Percentiles rank a stretch among this genome's conserved stretches.
Evolutionary conservation across 768 basidiomycete species (phyloP).

Genomic region (Naganishia onofrii): DNA sequence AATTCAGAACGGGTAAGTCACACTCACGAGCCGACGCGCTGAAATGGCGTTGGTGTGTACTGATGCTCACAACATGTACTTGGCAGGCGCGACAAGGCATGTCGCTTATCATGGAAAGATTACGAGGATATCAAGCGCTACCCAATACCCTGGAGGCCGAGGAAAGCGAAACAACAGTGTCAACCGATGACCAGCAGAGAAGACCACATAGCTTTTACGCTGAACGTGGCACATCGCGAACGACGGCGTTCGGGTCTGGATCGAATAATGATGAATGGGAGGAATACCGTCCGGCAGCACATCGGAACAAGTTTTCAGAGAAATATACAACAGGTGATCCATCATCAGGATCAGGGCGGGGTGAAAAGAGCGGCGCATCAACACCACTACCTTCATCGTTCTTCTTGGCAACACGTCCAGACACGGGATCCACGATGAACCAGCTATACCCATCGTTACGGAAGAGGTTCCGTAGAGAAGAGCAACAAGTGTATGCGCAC

Average conservation of each 20-base stretch:
- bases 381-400: neutral
- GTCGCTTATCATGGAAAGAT: slow-evolving; percentile 70
- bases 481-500: neutral
- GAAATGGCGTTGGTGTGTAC: no score
- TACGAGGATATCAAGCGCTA: slow-evolving; percentile 73
- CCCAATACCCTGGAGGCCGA: slow-evolving; percentile 49
- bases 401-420: neutral
- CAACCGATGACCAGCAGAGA: slow-evolving; percentile 9
- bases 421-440: neutral
- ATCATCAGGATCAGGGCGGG: neutral
- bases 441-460: neutral
- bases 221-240: neutral
- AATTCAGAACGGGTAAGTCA: slow-evolving; percentile 74
- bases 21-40: neutral
- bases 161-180: neutral
- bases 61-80: no score
- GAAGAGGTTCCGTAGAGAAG: neutral
- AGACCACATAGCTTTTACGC: slow-evolving; percentile 18
- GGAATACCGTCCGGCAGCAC: slow-evolving; percentile 12
- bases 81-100: slow-evolving; percentile 61
- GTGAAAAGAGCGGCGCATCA: neutral
- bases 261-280: slow-evolving; percentile 1
- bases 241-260: no score
- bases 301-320: neutral
- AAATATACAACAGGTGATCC: neutral